Evolutionary conservation across 139 green algal species (phyloP).

Genomic region (Tetraselmis striata): DNA sequence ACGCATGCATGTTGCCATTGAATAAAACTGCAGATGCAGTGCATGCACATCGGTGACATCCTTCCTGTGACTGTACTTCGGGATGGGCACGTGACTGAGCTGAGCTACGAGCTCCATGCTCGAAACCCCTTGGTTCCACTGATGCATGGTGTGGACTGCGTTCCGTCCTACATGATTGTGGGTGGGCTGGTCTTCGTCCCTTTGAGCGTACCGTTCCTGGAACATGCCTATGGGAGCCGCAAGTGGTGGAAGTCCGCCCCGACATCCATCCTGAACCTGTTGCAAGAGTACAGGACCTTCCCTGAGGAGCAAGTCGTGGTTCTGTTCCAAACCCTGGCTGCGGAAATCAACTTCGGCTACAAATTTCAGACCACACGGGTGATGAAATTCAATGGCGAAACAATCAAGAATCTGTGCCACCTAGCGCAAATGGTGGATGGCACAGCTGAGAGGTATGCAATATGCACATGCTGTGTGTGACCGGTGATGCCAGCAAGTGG

Average conservation of each 20-base stretch:
- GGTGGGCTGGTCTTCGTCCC: conserved; percentile 62
- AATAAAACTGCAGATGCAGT: too few species aligned
- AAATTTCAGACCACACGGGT: conserved; percentile 40
- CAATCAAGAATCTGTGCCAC: conserved; percentile 34
- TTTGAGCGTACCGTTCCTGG: conserved; percentile 52
- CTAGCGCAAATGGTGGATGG: conserved; percentile 24
- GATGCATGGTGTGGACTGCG: conserved; percentile 58
- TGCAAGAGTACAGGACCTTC: conserved; percentile 34
- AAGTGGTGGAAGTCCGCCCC: conserved; percentile 25
- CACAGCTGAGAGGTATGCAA: too few species aligned
- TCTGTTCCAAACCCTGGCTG: conserved; percentile 60
- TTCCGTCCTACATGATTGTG: conserved; percentile 61
- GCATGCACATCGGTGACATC: too few species aligned
- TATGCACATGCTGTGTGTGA: too few species aligned
- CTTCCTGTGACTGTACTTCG: too few species aligned
- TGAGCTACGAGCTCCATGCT: conserved; percentile 38
- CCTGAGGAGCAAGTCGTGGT: conserved; percentile 51
- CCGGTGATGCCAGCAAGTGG: too few species aligned
- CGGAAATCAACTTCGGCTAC: conserved; percentile 68
- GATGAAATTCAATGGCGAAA: conserved; percentile 33
- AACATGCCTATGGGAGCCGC: conserved; percentile 48
- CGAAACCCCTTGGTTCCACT: conserved; percentile 58
- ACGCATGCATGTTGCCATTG: too few species aligned
- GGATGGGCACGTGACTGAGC: too few species aligned
- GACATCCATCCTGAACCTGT: conserved; percentile 25